Base-by-base conservation (phyloP, 345 rosid genomes). In the Salix caprea region DNA sequence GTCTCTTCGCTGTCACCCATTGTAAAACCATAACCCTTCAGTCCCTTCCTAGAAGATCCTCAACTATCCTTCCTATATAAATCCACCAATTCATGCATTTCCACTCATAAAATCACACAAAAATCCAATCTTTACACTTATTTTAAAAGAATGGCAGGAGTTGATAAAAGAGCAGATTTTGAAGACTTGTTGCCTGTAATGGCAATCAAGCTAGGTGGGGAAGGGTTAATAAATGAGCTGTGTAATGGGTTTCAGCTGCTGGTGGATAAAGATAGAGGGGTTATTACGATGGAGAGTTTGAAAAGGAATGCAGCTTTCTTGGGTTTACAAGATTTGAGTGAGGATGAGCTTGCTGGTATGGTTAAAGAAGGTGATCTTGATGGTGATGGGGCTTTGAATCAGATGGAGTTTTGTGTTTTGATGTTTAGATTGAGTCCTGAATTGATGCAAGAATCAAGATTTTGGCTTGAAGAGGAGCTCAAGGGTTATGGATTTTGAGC, bases 321-420 rank as follows among this genome's bases (percentile, higher is more conserved):
- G 72, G 97, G 96, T 2, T 84, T 94, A 52, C 93, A 87, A 67
- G 94, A 88, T 74, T 76, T 91, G 85, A 86, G 90, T 32, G 94
- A 92, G 77, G 94, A 89, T 21, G 98, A 94, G 44, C 84, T 92
- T 0, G 78, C 81, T 67, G 79, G 73, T 13, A 91, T 92, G 98
- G 70, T 92, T 68, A 78, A 76, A 67, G 96, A 93, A 84, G 96
- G 97, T 2, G 97, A 91, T 74, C 78, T 86, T 46, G 96, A 93
- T 61, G 82, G 96, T 0, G 96, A 93, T 58, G 94, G 96, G 3
- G 92, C 85, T 13, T 87, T 93, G 67, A 93, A 74, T 78, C 96
- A 91, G 87, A 91, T 90, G 97, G 96, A 93, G 90, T 93, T 93
- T 69, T 93, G 96, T 77, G 96, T 93, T n/a, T 82, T 93, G 79